Base-by-base conservation (phyloP, 768 basidiomycete species). In the Holtermannia corniformis region DNA sequence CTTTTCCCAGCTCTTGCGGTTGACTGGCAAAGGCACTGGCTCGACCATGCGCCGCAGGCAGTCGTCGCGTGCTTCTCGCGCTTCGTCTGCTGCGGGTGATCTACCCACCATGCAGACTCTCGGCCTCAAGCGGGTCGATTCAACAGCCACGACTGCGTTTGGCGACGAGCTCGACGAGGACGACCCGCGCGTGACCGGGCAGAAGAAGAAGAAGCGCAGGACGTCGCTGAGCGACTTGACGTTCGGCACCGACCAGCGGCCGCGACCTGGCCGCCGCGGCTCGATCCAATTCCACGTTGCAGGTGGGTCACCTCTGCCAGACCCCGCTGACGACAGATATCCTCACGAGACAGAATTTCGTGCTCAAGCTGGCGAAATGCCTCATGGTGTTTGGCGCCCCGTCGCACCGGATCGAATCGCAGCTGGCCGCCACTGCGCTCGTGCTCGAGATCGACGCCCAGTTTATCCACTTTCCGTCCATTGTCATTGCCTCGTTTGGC, bases 161-260 rank as follows among this genome's bases (percentile, higher is more conserved):
- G 56, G 56, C 5, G 62, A 59, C 14, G 64, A 66, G 5, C 70
- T 84, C 37, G 86, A 88, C 64, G 78, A 80, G 16, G 84, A 87
- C 58, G 85, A 87, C 69, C 85, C 84, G 47, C 76, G 78, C 41
- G 74, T 86, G 21, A 85, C 82, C 42, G 83, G 82, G 4, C 69
- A 78, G 25, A 75, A 70, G 58, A 76, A 75, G 49, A 73, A 73
- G 54, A 75, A 54, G 24, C 37, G 57, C 23, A 55, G 62, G 46
- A 60, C 47, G 25, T 53, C 51, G 55, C 41, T 56, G 25, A 45
- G 21, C 16, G 62, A 57, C 24, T 40, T 57, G 41, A 47, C 57
- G 4, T 63, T 55, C 41, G 50, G 41, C 42, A 55, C n/a, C n/a
- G n/a, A n/a, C n/a, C n/a, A n/a, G n/a, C n/a, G n/a, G n/a, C n/a